Evolutionary conservation across 108 stramenopile genomes (phyloP).

Genomic region (Licmophora abbreviata): DNA sequence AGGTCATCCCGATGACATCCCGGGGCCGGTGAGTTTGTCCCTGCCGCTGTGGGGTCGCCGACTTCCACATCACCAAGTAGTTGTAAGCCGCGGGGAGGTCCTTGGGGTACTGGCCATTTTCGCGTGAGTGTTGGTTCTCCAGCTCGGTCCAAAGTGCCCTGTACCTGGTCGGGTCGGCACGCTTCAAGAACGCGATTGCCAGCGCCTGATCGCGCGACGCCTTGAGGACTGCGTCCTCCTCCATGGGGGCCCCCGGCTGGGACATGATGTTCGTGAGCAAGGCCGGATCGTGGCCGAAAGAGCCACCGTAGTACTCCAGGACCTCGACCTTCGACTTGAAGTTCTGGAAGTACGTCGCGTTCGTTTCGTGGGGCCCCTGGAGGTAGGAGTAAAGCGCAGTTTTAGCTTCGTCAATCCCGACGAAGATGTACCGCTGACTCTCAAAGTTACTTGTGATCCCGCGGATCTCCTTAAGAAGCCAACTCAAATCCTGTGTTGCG

Average conservation of each 20-base stretch:
- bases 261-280: too few relatives aligned
- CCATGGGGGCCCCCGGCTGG: too few relatives aligned
- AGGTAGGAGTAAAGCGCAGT: background rate
- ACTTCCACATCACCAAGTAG: background rate
- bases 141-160: background rate
- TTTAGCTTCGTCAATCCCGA: constrained; percentile 8
- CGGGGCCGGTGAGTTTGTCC: background rate
- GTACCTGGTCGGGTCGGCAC: background rate
- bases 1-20: background rate
- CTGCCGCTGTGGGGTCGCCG: background rate
- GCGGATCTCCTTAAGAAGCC: background rate
- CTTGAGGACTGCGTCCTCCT: too few relatives aligned
- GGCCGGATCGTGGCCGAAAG: too few relatives aligned
- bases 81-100: background rate
- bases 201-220: background rate
- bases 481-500: background rate
- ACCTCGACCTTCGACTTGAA: too few relatives aligned
- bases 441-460: constrained; percentile 5
- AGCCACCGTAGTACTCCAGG: too few relatives aligned
- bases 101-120: background rate
- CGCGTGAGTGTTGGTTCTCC: background rate
- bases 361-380: background rate
- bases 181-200: background rate
- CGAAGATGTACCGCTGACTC: constrained; percentile 2
- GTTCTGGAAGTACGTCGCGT: constrained; percentile 1